Base-by-base conservation (phyloP, 1,284 basidiomycete species). In the Sanghuangporus sanghuang region DNA sequence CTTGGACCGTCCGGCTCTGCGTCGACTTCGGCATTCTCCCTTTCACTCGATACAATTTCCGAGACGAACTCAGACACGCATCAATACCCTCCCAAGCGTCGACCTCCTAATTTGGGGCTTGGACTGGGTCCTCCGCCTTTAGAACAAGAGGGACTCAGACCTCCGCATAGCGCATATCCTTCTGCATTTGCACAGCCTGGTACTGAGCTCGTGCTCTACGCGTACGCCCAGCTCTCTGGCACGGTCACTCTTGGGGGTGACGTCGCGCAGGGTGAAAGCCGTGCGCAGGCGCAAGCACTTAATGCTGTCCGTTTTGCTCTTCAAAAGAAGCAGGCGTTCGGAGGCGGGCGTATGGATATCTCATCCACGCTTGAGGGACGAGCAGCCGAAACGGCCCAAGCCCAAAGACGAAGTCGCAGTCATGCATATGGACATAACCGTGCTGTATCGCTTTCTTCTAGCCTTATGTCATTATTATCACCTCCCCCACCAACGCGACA, bases 151-250 rank as follows among this genome's bases (percentile, higher is more conserved):
- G 69, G 69, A 18, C 14, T 48, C 27, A 68, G 73, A 50, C 68
- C 76, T 35, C 61, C 74, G 64, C 77, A 76, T 36, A 75, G 77
- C 4, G 73, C 79, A 2, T 75, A 74, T 66, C 27, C 64, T 36
- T 73, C 78, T 5, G 69, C 78, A 1, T 81, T 83, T 68, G 71
- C 76, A 50, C 73, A 76, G 52, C 69, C 62, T 48, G 82, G 82
- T 62, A 81, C 81, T 7, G 89, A 93, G 68, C 77, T 90, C 11
- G 82, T 95, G n/a, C 79, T 95, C 0, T 96, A 95, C 74, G 87
- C 93, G 0, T 95, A 95, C 71, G 91, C 89, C 0, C 93, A 95
- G 68, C 79, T 95, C 32, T 77, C 84, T n/a, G 93, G 93, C 2
- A 83, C 79, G 0, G 77, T 89, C 59, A 78, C 82, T 36, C 72